Percentiles rank a stretch among this genome's conserved stretches.
Conservation (phyloP, 352 stramenopile genomes). For the Pythium periplocum region DNA sequence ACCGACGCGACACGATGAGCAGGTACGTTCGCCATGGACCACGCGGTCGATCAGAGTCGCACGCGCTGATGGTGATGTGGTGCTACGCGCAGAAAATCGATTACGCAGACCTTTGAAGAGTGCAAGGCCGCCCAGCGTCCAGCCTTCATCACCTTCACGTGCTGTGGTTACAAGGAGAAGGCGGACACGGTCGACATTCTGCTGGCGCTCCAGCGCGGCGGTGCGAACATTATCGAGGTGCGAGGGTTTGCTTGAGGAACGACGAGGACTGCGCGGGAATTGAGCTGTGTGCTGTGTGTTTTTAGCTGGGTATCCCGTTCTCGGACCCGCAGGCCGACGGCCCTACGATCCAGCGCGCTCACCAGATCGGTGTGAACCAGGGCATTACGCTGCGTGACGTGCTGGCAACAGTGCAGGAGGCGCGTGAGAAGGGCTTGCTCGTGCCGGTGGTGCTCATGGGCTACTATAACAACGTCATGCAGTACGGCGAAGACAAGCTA, state of each 20-base stretch:
- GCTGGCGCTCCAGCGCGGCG: constrained; percentile 94
- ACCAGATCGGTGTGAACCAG: constrained; percentile 92
- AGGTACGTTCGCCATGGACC: constrained; percentile 9
- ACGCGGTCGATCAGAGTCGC: too few relatives aligned
- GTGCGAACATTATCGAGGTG: constrained; percentile 94
- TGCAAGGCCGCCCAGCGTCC: constrained; percentile 71
- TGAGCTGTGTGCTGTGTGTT: background rate
- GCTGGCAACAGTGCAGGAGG: constrained; percentile 90
- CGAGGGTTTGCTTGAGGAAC: background rate
- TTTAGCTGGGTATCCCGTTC: constrained; percentile 95
- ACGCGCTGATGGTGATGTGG: background rate
- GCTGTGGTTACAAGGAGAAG: constrained; percentile 92
- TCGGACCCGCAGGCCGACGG: constrained; percentile 98
- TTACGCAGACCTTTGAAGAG: constrained; percentile 56
- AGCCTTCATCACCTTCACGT: constrained; percentile 97
- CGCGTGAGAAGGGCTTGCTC: constrained; percentile 87
- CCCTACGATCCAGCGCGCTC: constrained; percentile 95
- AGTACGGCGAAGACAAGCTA: constrained; percentile 94
- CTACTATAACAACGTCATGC: constrained; percentile 98
- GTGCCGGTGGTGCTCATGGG: constrained; percentile 98
- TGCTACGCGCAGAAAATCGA: constrained; percentile 40
- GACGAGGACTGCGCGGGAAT: background rate
- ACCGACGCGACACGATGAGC: constrained; percentile 19
- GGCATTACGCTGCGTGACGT: constrained; percentile 93
- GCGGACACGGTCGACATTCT: constrained; percentile 95